Evolutionary conservation across 371 early-diverging fungal genomes (phyloP).

Genomic region (Thermomucor indicae-seudaticae): DNA sequence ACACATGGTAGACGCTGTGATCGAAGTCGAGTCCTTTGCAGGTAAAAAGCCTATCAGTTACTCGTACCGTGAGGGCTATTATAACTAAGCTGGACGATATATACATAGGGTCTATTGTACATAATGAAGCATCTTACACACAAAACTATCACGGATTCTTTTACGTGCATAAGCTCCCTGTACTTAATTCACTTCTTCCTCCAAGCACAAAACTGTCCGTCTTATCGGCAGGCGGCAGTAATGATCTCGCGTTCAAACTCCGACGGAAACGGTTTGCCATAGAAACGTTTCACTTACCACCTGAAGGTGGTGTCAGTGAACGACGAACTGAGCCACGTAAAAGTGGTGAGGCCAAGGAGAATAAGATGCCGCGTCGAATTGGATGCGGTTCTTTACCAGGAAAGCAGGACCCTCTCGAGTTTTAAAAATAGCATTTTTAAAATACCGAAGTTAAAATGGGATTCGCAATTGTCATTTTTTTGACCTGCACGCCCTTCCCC

Average conservation of each 20-base stretch:
- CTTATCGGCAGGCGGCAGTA: slow-evolving; percentile 58
- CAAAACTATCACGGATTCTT: slow-evolving; percentile 87
- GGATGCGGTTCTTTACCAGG: slow-evolving; percentile 44
- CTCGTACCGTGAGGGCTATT: not conserved
- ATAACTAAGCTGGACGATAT: not conserved
- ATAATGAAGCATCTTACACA: slow-evolving; percentile 45
- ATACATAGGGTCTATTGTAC: slow-evolving; percentile 41
- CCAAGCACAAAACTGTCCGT: slow-evolving; percentile 69
- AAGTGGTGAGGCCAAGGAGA: slow-evolving; percentile 7
- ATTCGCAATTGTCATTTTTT: not conserved
- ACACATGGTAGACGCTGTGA: slow-evolving; percentile 80
- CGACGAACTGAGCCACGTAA: slow-evolving; percentile 51
- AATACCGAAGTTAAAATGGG: not conserved
- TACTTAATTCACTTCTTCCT: slow-evolving; percentile 73
- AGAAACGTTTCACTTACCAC: slow-evolving; percentile 90
- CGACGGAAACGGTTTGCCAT: slow-evolving; percentile 86
- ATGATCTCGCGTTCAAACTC: slow-evolving; percentile 81
- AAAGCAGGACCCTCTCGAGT: slow-evolving; percentile 43
- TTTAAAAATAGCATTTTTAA: no score
- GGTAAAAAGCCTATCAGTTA: slow-evolving; percentile 35
- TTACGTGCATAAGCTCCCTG: slow-evolving; percentile 79
- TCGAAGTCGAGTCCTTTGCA: slow-evolving; percentile 92
- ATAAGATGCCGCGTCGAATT: slow-evolving; percentile 15
- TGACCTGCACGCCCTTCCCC: not conserved
- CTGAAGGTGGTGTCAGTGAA: slow-evolving; percentile 80